phyloP scores from a whole-genome alignment of 768 basidiomycete genomes.

The Russula brevipes region DNA sequence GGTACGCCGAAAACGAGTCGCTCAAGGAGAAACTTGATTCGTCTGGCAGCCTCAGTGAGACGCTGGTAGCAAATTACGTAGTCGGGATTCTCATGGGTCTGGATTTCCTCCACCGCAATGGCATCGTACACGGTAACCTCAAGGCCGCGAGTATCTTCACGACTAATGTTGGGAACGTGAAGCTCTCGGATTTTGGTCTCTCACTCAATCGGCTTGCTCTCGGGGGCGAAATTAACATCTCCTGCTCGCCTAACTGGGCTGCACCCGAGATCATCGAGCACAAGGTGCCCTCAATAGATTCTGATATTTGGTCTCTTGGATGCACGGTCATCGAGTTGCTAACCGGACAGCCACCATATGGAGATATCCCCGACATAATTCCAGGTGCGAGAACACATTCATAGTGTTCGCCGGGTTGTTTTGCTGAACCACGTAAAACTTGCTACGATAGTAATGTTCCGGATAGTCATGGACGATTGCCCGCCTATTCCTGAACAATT shows the following conservation, averaged over 20 bases:
- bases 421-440: neutral
- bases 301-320: neutral
- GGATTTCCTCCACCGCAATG: neutral
- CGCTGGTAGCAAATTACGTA: neutral
- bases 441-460: conserved; percentile 76
- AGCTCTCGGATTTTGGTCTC: neutral
- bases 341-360: neutral
- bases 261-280: neutral
- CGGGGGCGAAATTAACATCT: neutral
- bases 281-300: neutral
- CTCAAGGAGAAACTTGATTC: neutral
- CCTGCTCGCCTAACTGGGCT: neutral
- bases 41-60: neutral
- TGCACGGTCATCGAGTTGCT: neutral
- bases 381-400: neutral
- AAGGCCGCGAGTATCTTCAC: neutral
- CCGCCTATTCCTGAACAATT: conserved; percentile 80
- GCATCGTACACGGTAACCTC: neutral
- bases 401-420: neutral
- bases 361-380: neutral
- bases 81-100: neutral
- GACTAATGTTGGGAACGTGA: neutral
- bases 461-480: conserved; percentile 87
- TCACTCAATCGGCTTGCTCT: neutral
- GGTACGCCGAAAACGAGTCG: neutral